These are phyloP conservation scores for Hanseniaspora occidentalis DNA, from an alignment of 805 yeast species.

Conservation along the genomic window DNA sequence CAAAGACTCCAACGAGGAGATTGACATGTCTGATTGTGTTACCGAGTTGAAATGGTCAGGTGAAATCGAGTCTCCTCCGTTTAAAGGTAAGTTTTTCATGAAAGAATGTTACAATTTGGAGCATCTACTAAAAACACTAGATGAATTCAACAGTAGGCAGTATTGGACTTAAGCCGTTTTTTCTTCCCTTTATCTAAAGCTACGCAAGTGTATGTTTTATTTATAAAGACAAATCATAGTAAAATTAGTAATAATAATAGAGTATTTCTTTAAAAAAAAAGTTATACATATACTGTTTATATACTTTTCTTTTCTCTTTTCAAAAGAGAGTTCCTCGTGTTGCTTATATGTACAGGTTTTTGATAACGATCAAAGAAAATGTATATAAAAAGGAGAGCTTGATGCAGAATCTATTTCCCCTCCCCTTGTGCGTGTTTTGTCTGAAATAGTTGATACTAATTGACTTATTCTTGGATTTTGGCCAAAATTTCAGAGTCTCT, in stretches of 20 bases:
- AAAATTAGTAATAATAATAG: too few relatives aligned
- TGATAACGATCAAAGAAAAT: too few relatives aligned
- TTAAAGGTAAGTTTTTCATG: constrained; percentile 43
- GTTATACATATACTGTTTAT: too few relatives aligned
- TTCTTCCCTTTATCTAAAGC: too few relatives aligned
- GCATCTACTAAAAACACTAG: constrained; percentile 36
- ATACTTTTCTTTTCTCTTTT: too few relatives aligned
- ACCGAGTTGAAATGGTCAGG: constrained; percentile 64
- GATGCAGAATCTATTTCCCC: not conserved
- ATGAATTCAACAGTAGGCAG: constrained; percentile 40
- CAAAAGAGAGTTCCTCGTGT: too few relatives aligned
- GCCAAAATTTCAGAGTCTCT: constrained; percentile 94
- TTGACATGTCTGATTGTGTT: constrained; percentile 32
- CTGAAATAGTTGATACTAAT: not conserved
- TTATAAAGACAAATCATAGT: too few relatives aligned
- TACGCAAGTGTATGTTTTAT: too few relatives aligned
- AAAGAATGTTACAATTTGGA: constrained; percentile 39
- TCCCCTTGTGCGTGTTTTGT: not conserved
- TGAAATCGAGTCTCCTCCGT: constrained; percentile 13
- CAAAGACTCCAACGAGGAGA: constrained; percentile 14
- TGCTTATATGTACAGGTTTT: too few relatives aligned
- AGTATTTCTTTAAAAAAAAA: too few relatives aligned
- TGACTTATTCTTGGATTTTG: constrained; percentile 53
- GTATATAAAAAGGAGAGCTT: too few relatives aligned
- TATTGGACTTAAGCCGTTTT: constrained; percentile 39